These are phyloP conservation scores for Boletus rex-veris DNA, from an alignment of 768 basidiomycete species.

Conservation along the genomic window DNA sequence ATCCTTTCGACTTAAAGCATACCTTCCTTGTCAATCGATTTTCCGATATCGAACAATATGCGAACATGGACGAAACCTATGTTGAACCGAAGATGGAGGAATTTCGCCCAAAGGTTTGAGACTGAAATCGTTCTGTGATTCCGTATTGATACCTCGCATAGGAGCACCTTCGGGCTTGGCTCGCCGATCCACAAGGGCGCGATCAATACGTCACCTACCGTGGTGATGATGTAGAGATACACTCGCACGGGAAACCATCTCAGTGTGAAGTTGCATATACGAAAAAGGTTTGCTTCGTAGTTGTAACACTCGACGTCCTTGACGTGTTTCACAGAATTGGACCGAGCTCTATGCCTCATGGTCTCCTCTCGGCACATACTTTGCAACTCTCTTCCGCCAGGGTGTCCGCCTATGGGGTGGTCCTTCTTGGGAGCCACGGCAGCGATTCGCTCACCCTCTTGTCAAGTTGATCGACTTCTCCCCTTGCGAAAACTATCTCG, in stretches of 20 bases:
- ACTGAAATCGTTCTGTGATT: background rate
- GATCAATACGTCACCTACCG: slow-evolving; percentile 96
- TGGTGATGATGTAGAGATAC: slow-evolving; percentile 84
- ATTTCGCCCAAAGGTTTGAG: slow-evolving; percentile 67
- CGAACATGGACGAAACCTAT: slow-evolving; percentile 73
- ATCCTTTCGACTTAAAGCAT: slow-evolving; percentile 86
- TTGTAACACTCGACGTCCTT: slow-evolving; percentile 1
- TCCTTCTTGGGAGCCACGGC: slow-evolving; percentile 80
- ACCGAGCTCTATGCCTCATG: slow-evolving; percentile 95
- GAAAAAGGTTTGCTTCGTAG: slow-evolving; percentile 57
- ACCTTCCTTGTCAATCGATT: slow-evolving; percentile 84
- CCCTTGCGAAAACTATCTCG: slow-evolving; percentile 92
- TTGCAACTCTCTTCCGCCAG: slow-evolving; percentile 90
- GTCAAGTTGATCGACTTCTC: slow-evolving; percentile 97
- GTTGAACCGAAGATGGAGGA: slow-evolving; percentile 70
- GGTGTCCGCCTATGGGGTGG: slow-evolving; percentile 98
- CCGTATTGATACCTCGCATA: slow-evolving; percentile 30
- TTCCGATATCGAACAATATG: slow-evolving; percentile 83
- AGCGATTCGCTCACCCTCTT: slow-evolving; percentile 91
- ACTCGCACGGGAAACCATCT: slow-evolving; percentile 91
- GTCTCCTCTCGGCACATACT: slow-evolving; percentile 95
- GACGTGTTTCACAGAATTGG: slow-evolving; percentile 64
- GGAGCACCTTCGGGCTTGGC: slow-evolving; percentile 96
- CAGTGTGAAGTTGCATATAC: slow-evolving; percentile 74
- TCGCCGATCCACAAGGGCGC: slow-evolving; percentile 86